Conservation (phyloP, 1,284 basidiomycete genomes). For the Fistulina hepatica region DNA sequence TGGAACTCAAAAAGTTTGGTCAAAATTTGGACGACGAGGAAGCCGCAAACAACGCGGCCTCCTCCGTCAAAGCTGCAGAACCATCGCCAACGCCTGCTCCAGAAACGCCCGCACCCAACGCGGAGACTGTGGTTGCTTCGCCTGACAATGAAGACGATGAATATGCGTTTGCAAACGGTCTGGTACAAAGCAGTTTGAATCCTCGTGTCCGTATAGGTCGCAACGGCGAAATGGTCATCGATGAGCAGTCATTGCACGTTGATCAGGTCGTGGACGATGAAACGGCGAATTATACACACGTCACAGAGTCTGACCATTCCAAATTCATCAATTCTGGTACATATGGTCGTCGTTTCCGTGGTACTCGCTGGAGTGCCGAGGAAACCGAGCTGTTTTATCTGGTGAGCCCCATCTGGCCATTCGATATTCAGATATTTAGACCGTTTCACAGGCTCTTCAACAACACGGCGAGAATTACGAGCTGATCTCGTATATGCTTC, state of each 20-base stretch:
- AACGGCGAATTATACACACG: slow-evolving; percentile 60
- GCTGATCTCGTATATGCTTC: slow-evolving; percentile 76
- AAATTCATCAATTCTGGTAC: slow-evolving; percentile 82
- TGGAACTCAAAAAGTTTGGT: slow-evolving; percentile 68
- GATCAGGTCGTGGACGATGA: slow-evolving; percentile 57
- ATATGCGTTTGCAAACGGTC: no score
- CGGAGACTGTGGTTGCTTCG: slow-evolving; percentile 22
- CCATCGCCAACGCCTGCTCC: not conserved
- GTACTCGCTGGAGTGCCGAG: slow-evolving; percentile 73
- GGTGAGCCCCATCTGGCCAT: slow-evolving; percentile 32
- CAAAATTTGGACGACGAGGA: slow-evolving; percentile 36
- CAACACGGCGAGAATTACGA: slow-evolving; percentile 92
- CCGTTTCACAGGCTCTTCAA: slow-evolving; percentile 52
- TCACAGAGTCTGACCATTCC: slow-evolving; percentile 73
- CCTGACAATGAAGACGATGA: slow-evolving; percentile 46
- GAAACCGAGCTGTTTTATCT: slow-evolving; percentile 83
- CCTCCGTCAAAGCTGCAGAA: slow-evolving; percentile 8
- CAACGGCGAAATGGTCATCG: slow-evolving; percentile 71
- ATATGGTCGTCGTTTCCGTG: slow-evolving; percentile 65
- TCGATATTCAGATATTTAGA: slow-evolving; percentile 2
- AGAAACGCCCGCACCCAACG: slow-evolving; percentile 10
- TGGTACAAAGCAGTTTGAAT: slow-evolving; percentile 30
- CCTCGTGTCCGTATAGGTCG: slow-evolving; percentile 70
- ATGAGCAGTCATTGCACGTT: slow-evolving; percentile 70
- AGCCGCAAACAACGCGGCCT: slow-evolving; percentile 21